Base-by-base conservation (phyloP, 768 basidiomycete species). In the Xerocomus spinulosus region DNA sequence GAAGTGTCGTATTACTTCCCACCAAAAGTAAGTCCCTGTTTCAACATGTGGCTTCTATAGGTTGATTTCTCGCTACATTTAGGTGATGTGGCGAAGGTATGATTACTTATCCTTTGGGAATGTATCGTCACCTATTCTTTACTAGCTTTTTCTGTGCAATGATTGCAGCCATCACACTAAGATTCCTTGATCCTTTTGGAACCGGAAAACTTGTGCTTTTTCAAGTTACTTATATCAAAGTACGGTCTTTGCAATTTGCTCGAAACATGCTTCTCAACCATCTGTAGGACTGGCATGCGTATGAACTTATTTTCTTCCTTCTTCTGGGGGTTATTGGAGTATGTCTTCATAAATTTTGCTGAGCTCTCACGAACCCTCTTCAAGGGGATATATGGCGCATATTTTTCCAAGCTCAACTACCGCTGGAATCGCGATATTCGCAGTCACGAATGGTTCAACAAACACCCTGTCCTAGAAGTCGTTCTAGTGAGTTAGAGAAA, bases 1-100 rank as follows among this genome's bases (percentile, higher is more conserved):
- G 95, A 98, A 66, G 93, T 95, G 6, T 90, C 87, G 4, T 95
- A 95, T 64, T 98, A 90, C 69, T 98, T 97, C 66, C 96, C 95
- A 12, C 87, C 94, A 0, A 96, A 96, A 74, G 87, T 83, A 48
- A 4, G 56, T 28, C 21, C 56, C 49, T 5, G 20, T 29, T 46
- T 32, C 30, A 10, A 38, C 41, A 30, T 3, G 3, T 35, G 6
- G 9, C 8, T 21, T 10, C 17, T 36, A 12, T 23, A 17, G 5
- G 5, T 32, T 61, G 35, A 61, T 43, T 17, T 28, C 12, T 44
- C 24, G 13, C 9, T 23, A n/a, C 13, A 29, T 20, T 3, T 28
- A 84, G 81, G 86, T 88, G 46, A 92, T 97, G 91, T 95, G 91
- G 90, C 74, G 92, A 72, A 89, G 89, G 91, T 91, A 59, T 39